Percentiles rank a stretch among this genome's conserved stretches.
Conservation (phyloP, 345 rosid species). For the Hevea brasiliensis region DNA sequence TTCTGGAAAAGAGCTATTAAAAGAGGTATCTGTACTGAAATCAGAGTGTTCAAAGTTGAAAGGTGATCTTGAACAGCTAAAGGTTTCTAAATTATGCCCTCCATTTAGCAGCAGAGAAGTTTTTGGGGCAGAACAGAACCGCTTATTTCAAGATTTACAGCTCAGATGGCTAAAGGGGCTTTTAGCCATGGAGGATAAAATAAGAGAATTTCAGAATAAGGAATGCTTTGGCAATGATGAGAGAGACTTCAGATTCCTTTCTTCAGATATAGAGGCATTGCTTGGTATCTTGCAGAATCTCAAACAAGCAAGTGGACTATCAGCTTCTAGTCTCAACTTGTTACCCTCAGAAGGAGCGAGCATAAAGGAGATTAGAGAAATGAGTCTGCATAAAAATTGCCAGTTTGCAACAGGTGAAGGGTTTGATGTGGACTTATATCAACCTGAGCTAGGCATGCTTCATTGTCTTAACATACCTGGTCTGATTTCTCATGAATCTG, state of each 20-base stretch:
- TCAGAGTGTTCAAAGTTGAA: conserved; percentile 79
- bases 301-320: conserved; percentile 60
- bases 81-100: conserved; percentile 36
- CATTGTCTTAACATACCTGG: conserved; percentile 63
- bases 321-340: conserved; percentile 40
- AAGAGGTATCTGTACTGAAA: conserved; percentile 74
- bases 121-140: conserved; percentile 39
- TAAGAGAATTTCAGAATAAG: conserved; percentile 70
- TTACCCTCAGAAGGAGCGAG: conserved; percentile 38
- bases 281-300: conserved; percentile 63
- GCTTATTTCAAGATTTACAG: conserved; percentile 45
- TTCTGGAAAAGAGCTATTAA: conserved; percentile 71
- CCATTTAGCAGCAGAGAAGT: conserved; percentile 33
- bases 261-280: conserved; percentile 63
- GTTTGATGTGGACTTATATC: conserved; percentile 61
- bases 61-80: conserved; percentile 56
- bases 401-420: conserved; percentile 47
- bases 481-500: conserved; percentile 56
- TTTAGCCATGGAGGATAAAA: conserved; percentile 63
- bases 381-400: conserved; percentile 41
- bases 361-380: conserved; percentile 40
- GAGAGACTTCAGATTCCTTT: conserved; percentile 54
- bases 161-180: conserved; percentile 68
- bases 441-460: conserved; percentile 73
- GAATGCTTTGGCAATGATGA: conserved; percentile 65